A percentile compares a stretch with the other conserved stretches of the same genome.
These are phyloP conservation scores for Pythium graminicola DNA, from an alignment of 352 stramenopile species.

Conservation along the genomic window DNA sequence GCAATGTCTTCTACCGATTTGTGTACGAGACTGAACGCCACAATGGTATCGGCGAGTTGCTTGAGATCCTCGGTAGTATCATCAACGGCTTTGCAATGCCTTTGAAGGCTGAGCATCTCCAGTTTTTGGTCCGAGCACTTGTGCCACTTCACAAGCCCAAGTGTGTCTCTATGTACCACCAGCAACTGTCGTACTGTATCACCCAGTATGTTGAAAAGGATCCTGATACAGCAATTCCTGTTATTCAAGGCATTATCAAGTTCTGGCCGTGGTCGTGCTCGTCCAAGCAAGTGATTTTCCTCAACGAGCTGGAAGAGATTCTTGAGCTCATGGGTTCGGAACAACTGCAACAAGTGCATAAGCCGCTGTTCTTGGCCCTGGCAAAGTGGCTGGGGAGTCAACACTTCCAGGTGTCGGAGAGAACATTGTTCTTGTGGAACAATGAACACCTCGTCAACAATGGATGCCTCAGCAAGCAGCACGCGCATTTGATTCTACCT, in stretches of 20 bases:
- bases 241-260: conserved; percentile 92
- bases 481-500: conserved; percentile 91
- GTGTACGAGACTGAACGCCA: conserved; percentile 96
- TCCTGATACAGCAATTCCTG: conserved; percentile 90
- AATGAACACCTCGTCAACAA: conserved; percentile 96
- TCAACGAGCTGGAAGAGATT: conserved; percentile 99
- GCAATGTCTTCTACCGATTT: conserved; percentile 98
- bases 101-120: conserved; percentile 96
- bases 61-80: conserved; percentile 98
- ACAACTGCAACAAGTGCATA: conserved; percentile 68
- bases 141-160: conserved; percentile 97
- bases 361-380: conserved; percentile 71
- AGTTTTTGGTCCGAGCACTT: conserved; percentile 91
- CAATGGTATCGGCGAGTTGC: conserved; percentile 95
- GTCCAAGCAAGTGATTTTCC: conserved; percentile 90
- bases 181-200: conserved; percentile 98
- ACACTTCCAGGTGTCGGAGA: conserved; percentile 96
- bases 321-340: conserved; percentile 92
- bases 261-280: conserved; percentile 92
- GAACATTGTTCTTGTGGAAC: conserved; percentile 98
- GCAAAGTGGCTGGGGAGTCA: conserved; percentile 87
- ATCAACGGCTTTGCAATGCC: conserved; percentile 99
- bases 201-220: conserved; percentile 99
- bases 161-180: conserved; percentile 94
- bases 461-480: conserved; percentile 89